Base-by-base conservation (phyloP, 345 rosid species). In the Linum trigynum region DNA sequence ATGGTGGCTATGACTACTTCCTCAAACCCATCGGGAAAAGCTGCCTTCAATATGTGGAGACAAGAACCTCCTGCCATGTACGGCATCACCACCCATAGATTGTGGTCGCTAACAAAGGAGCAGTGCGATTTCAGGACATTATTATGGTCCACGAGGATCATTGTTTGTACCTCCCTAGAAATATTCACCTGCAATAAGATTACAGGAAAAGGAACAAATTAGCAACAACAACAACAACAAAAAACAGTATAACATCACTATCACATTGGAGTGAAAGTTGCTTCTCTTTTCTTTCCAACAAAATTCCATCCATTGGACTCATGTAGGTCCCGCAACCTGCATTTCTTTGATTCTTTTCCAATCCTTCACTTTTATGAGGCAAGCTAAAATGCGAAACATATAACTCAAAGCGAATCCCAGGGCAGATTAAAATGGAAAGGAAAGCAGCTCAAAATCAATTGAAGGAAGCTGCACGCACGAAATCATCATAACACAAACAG, bases 41-140 rank as follows among this genome's bases (percentile, higher is more conserved):
- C 97, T 64, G 99, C 99, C 83, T 94, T 94, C 69, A 94, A 65
- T 50, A 94, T 90, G 75, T 94, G 99, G 69, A 90, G 97, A 73
- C 96, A 94, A 67, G 99, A 94, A 17, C 99, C 99, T 41, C 99
- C 99, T 57, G 99, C 73, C 97, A 94, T 94, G 78, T 74, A 94
- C 32, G 99, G 97, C 99, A 94, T 94, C 57, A 90, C 88, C 51
- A 94, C 91, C 99, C 99, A 94, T 69, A 94, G 62, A 72, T 82
- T 94, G 66, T 94, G 99, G 63, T 86, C 97, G 59, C 74, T 85
- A 63, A 90, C 99, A 65, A 94, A 94, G 15, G 97, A 94, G 71
- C 99, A 94, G 69, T 86, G 89, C 7, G 99, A 91, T 75, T 83
- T 86, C 75, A 94, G 89, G 64, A 94, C 87, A 77, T 90, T 94